Evolutionary conservation across 2,329 filamentous ascomycete species (phyloP).

Genomic region (Aureobasidium uvarum): DNA sequence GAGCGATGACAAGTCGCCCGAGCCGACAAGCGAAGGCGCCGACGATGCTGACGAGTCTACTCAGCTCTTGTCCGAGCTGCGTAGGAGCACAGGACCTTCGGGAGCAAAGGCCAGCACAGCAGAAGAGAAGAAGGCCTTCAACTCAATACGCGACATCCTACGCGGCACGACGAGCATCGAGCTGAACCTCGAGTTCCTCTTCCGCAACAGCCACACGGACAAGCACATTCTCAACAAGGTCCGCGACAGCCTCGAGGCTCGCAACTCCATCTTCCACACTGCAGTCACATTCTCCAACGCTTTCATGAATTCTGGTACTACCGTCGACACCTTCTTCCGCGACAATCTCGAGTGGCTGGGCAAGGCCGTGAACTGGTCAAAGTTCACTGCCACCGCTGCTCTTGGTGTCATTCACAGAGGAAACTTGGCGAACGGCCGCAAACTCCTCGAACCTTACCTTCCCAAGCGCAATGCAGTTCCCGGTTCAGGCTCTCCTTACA

Average conservation of each 20-base stretch:
- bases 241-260: conserved; percentile 88
- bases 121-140: conserved; percentile 55
- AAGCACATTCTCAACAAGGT: conserved; percentile 93
- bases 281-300: conserved; percentile 97
- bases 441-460: conserved; percentile 91
- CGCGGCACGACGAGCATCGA: conserved; percentile 92
- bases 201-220: conserved; percentile 92
- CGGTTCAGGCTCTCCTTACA: conserved; percentile 78
- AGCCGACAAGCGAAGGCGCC: conserved; percentile 42
- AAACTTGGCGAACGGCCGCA: conserved; percentile 88
- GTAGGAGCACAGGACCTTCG: conserved; percentile 51
- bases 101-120: conserved; percentile 40
- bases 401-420: conserved; percentile 95
- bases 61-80: conserved; percentile 56
- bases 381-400: conserved; percentile 95
- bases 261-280: conserved; percentile 98
- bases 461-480: conserved; percentile 72
- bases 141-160: conserved; percentile 62
- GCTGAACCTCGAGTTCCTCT: conserved; percentile 93
- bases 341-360: conserved; percentile 97
- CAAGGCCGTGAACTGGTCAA: conserved; percentile 99
- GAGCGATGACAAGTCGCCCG: conserved; percentile 47
- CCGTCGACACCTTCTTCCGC: conserved; percentile 97
- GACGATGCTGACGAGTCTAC: conserved; percentile 58
- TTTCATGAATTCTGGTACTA: conserved; percentile 99